Percentiles rank a stretch among this genome's conserved stretches.
Evolutionary conservation across 352 stramenopile genomes (phyloP).

Genomic region (Pythium rhizo-oryzae): DNA sequence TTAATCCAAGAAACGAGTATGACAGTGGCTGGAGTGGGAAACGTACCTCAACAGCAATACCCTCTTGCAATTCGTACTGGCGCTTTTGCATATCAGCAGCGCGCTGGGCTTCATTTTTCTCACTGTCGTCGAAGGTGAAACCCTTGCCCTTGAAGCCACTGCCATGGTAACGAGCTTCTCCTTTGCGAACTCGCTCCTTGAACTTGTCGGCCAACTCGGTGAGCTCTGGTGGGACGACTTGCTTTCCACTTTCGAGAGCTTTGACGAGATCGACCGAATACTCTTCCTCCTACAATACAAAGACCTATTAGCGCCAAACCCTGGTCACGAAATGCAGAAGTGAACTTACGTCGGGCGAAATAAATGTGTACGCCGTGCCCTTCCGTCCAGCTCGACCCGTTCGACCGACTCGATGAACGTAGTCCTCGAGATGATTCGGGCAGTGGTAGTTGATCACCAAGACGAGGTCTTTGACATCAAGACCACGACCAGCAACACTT

Average conservation of each 20-base stretch:
- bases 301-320: not conserved
- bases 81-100: constrained; percentile 91
- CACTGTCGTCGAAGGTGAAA: constrained; percentile 98
- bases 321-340: not conserved
- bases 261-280: constrained; percentile 98
- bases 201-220: constrained; percentile 93
- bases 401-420: constrained; percentile 98
- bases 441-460: constrained; percentile 99
- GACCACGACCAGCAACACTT: constrained; percentile 95
- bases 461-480: constrained; percentile 98
- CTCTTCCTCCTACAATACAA: constrained; percentile 90
- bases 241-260: constrained; percentile 91
- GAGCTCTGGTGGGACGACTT: constrained; percentile 85
- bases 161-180: constrained; percentile 95
- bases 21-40: not conserved
- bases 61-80: constrained; percentile 89
- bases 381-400: constrained; percentile 96
- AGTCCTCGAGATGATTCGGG: constrained; percentile 99
- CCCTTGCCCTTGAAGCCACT: constrained; percentile 98
- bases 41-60: constrained; percentile 75
- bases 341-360: constrained; percentile 91
- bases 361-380: constrained; percentile 99
- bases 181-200: constrained; percentile 85
- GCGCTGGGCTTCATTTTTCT: constrained; percentile 96
- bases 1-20: no score